A percentile compares a stretch with the other conserved stretches of the same genome.
Evolutionary conservation across 2,329 filamentous ascomycete species (phyloP).

Genomic region (Amauroascus niger): DNA sequence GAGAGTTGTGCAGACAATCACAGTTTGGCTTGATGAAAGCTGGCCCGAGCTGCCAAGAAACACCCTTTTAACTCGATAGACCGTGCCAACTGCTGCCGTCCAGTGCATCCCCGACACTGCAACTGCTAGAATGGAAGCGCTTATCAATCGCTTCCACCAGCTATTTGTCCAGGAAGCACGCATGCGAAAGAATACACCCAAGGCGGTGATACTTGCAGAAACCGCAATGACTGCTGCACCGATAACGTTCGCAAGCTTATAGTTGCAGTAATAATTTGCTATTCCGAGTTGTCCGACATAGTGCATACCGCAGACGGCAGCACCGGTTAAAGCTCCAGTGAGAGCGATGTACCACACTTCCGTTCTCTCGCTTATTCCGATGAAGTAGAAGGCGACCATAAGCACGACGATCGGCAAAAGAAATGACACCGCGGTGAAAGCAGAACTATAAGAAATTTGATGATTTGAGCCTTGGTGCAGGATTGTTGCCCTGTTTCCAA

Average conservation of each 20-base stretch:
- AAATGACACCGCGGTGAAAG: constrained; percentile 66
- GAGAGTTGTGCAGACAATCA: constrained; percentile 63
- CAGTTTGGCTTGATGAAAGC: constrained; percentile 53
- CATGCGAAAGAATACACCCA: constrained; percentile 69
- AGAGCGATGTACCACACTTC: constrained; percentile 50
- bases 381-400: constrained; percentile 59
- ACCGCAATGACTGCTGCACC: constrained; percentile 64
- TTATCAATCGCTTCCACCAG: constrained; percentile 63
- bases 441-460: constrained; percentile 63
- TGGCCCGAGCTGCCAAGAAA: constrained; percentile 32
- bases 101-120: constrained; percentile 84
- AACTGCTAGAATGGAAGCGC: constrained; percentile 57
- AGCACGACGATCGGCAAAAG: constrained; percentile 70
- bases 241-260: constrained; percentile 50
- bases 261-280: constrained; percentile 61
- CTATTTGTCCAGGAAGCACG: constrained; percentile 65
- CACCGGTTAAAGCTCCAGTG: constrained; percentile 61
- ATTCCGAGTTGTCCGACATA: constrained; percentile 80
- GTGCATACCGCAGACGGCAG: constrained; percentile 75
- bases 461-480: constrained; percentile 54
- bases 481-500: constrained; percentile 69
- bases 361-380: constrained; percentile 51
- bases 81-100: constrained; percentile 63
- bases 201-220: constrained; percentile 57
- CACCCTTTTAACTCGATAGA: constrained; percentile 50